phyloP scores from a whole-genome alignment of 257 asterid genomes.

The Rhazya stricta region DNA sequence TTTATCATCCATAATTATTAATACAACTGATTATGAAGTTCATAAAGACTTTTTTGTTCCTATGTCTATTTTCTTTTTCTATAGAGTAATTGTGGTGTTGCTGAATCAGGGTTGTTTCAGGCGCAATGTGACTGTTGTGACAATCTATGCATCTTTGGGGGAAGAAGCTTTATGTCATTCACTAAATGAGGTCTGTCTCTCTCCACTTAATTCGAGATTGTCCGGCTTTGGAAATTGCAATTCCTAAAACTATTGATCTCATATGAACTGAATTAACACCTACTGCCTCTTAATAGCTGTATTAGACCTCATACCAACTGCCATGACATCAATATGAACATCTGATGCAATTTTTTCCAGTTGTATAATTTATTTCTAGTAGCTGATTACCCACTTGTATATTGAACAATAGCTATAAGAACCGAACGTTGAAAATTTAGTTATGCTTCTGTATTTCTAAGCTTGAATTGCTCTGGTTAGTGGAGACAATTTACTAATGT shows the following conservation, averaged over 20 bases:
- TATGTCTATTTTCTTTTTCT: background rate
- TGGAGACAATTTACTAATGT: background rate
- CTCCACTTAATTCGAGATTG: conserved; percentile 1
- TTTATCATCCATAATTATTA: background rate
- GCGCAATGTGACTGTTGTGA: conserved; percentile 90
- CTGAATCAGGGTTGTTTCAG: conserved; percentile 82
- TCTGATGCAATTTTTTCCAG: background rate
- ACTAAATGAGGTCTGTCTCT: conserved; percentile 67
- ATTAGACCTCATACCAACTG: background rate
- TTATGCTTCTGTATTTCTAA: background rate
- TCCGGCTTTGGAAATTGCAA: background rate
- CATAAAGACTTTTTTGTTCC: background rate
- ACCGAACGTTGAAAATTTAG: background rate
- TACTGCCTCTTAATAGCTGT: background rate
- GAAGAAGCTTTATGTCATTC: conserved; percentile 98
- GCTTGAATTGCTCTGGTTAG: background rate
- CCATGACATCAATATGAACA: background rate
- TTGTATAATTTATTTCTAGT: background rate
- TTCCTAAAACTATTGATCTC: background rate
- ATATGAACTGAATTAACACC: conserved; percentile 1
- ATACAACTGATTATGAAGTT: background rate
- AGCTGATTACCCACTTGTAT: background rate
- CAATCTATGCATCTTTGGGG: conserved; percentile 93
- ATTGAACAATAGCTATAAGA: background rate
- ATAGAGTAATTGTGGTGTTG: conserved; percentile 18